Evolutionary conservation across 345 rosid genomes (phyloP).

Genomic region (Eutrema japonicum): DNA sequence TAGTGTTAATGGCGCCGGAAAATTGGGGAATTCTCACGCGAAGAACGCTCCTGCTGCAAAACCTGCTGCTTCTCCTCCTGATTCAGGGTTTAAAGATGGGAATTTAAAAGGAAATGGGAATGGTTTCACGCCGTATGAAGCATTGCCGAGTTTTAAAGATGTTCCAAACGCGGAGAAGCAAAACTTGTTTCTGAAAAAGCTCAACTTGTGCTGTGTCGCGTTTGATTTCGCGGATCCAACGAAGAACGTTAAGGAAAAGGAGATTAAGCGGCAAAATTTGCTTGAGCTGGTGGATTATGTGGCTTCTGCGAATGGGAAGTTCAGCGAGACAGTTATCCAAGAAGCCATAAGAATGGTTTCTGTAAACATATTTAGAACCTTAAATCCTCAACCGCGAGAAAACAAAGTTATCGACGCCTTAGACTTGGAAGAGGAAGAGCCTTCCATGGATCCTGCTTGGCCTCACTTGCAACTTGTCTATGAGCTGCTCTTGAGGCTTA

Average conservation of each 20-base stretch:
- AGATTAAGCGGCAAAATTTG: conserved; percentile 76
- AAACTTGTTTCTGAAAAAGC: conserved; percentile 65
- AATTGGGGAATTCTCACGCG: conserved; percentile 47
- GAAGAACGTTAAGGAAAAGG: conserved; percentile 79
- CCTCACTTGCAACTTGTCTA: conserved; percentile 83
- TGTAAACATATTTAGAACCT: conserved; percentile 67
- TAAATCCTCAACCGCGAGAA: conserved; percentile 70
- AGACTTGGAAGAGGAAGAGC: conserved; percentile 93
- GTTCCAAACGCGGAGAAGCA: conserved; percentile 72
- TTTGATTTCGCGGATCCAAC: conserved; percentile 77
- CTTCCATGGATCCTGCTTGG: conserved; percentile 89
- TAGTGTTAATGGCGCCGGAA: conserved; percentile 48
- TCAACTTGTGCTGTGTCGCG: conserved; percentile 62
- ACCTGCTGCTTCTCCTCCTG: conserved; percentile 48
- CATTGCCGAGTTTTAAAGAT: conserved; percentile 73
- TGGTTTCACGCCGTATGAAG: conserved; percentile 55
- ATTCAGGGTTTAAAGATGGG: conserved; percentile 35
- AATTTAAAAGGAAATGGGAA: conserved; percentile 52
- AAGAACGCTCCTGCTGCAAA: conserved; percentile 42
- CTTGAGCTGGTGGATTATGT: conserved; percentile 80
- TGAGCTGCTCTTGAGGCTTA: conserved; percentile 75
- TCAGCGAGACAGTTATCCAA: conserved; percentile 61
- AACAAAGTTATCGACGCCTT: conserved; percentile 67
- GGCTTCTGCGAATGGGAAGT: conserved; percentile 69
- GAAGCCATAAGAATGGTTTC: conserved; percentile 69